Base-by-base conservation (phyloP, 2,329 filamentous ascomycete species). In the Sclerotinia glacialis region DNA sequence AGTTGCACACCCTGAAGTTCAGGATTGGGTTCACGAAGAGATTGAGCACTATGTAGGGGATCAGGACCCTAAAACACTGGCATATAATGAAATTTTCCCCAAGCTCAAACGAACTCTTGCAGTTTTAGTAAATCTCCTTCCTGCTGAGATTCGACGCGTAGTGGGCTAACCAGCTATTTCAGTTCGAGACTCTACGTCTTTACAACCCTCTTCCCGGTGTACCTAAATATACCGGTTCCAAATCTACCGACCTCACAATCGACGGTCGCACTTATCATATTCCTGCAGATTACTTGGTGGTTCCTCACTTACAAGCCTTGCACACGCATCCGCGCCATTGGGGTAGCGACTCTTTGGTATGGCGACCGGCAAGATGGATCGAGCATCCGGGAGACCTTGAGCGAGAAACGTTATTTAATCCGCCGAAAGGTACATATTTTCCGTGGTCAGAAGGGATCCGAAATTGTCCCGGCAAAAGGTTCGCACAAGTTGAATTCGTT, bases 121-220 rank as follows among this genome's bases (percentile, higher is more conserved):
- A 3, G 70, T 79, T 9, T 66, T 82, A 72, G 70, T 71, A 69
- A 47, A 67, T 42, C 18, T 18, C 26, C 5, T 11, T 37, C 6
- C 16, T 31, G 9, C 4, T 5, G 26, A 46, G 11, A 54, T 46
- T 26, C 9, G 18, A 5, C 9, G 9, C 59, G 23, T 3, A n/a
- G 16, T 21, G 11, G 23, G 31, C 52, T 66, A 18, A 66, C 40
- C 18, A 16, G 8, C 21, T 26, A 23, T 26, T 53, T n/a, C 28
- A 72, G 71, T 73, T 76, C 34, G 81, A 83, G 69, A 80, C 82
- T 52, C 78, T 87, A 14, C 81, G 85, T 47, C 73, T 86, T 14
- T 77, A 85, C 21, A 81, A 82, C 6, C 83, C 84, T 0, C 80
- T 86, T 40, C 75, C 82, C 66, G 80, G 79, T 59, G 84, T 87